A percentile compares a stretch with the other conserved stretches of the same genome.
Evolutionary conservation across 2,329 filamentous ascomycete genomes (phyloP).

Genomic region (Ciborinia camelliae): DNA sequence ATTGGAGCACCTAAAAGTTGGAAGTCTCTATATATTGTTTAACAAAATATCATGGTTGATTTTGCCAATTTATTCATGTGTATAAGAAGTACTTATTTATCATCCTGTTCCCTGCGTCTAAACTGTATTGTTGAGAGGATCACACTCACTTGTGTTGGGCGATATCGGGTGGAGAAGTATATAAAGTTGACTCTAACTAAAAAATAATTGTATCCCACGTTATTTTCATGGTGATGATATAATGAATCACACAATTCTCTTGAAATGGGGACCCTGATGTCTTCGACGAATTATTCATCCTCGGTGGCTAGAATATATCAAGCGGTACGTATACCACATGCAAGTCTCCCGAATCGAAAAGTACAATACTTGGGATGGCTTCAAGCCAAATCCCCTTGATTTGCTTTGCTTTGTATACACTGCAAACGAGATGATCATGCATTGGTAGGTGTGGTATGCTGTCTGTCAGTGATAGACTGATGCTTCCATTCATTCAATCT

Average conservation of each 20-base stretch:
- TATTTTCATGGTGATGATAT: neutral
- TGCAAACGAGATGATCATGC: neutral
- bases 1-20: neutral
- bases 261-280: neutral
- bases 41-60: neutral
- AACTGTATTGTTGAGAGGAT: neutral
- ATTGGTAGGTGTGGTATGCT: neutral
- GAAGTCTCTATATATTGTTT: neutral
- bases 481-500: neutral
- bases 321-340: neutral
- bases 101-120: neutral
- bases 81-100: neutral
- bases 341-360: neutral
- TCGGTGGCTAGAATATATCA: neutral
- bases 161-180: neutral
- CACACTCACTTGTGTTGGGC: neutral
- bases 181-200: neutral
- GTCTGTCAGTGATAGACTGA: neutral
- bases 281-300: neutral
- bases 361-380: neutral
- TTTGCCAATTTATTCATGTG: neutral
- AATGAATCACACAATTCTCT: neutral
- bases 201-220: neutral
- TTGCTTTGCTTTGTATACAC: neutral
- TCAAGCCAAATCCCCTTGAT: neutral